Conservation (phyloP, 2,329 filamentous ascomycete species). For the Xylaria sp. region DNA sequence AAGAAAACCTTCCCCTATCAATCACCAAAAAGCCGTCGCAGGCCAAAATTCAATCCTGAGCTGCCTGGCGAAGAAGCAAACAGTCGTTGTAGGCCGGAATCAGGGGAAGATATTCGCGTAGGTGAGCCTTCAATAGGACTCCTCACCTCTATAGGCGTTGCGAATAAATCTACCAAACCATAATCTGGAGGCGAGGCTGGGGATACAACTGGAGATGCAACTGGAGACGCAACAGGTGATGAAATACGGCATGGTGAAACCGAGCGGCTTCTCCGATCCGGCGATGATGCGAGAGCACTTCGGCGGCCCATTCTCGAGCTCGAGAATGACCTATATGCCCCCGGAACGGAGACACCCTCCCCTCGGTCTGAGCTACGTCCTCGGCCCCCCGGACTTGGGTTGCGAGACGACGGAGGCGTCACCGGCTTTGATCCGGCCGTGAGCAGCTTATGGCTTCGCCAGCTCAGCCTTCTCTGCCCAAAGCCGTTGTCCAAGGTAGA, state of each 20-base stretch:
- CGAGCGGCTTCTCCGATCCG: conserved; percentile 17
- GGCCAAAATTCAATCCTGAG: conserved; percentile 31
- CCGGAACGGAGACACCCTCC: neutral
- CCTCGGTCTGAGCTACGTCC: neutral
- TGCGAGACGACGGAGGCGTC: conserved; percentile 23
- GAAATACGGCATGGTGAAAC: neutral
- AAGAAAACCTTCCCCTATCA: conserved; percentile 7
- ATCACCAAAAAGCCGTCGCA: conserved; percentile 31
- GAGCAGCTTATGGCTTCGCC: conserved; percentile 28
- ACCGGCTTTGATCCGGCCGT: conserved; percentile 18
- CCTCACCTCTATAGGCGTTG: conserved; percentile 15
- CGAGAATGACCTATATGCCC: conserved; percentile 15
- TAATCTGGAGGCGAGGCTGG: conserved; percentile 15
- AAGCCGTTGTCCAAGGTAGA: neutral
- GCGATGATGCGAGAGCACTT: conserved; percentile 15
- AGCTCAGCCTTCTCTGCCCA: conserved; percentile 16
- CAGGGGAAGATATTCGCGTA: conserved; percentile 10
- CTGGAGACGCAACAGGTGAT: neutral
- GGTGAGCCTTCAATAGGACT: conserved; percentile 20
- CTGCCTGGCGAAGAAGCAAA: conserved; percentile 21
- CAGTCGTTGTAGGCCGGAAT: conserved; percentile 25
- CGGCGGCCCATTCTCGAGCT: conserved; percentile 23
- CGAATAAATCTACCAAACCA: conserved; percentile 22
- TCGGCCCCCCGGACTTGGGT: conserved; percentile 8
- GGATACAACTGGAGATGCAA: neutral